Conservation (phyloP, 345 rosid genomes). For the Eucalyptus grandis region DNA sequence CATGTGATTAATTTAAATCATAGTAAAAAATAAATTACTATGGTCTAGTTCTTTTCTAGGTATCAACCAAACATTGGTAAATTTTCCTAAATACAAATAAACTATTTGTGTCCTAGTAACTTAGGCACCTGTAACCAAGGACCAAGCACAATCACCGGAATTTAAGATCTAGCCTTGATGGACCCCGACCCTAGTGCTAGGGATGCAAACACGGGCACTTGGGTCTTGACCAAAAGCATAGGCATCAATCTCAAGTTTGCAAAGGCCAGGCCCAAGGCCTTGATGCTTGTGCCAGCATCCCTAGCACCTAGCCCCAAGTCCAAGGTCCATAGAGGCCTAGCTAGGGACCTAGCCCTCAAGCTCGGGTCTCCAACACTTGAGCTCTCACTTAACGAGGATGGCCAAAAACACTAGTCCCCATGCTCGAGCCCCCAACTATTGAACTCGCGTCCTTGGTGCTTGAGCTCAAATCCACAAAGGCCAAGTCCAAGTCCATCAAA, state of each 20-base stretch:
- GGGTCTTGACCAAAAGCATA: not conserved
- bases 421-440: not conserved
- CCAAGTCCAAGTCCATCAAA: not conserved
- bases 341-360: not conserved
- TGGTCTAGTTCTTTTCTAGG: no score
- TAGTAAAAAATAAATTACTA: not conserved
- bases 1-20: not conserved
- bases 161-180: not conserved
- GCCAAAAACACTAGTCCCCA: not conserved
- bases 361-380: not conserved
- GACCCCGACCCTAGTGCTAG: not conserved
- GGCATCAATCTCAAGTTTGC: not conserved
- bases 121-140: not conserved
- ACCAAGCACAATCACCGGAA: fast-evolving
- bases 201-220: not conserved
- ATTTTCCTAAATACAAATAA: not conserved
- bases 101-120: not conserved
- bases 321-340: not conserved
- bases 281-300: not conserved
- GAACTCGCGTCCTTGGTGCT: fast-evolving
- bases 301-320: not conserved
- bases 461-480: not conserved
- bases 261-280: not conserved
- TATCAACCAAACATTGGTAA: no score
- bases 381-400: not conserved